Conservation (phyloP, 2,329 filamentous ascomycete genomes). For the Chalaropsis thielavioides region DNA sequence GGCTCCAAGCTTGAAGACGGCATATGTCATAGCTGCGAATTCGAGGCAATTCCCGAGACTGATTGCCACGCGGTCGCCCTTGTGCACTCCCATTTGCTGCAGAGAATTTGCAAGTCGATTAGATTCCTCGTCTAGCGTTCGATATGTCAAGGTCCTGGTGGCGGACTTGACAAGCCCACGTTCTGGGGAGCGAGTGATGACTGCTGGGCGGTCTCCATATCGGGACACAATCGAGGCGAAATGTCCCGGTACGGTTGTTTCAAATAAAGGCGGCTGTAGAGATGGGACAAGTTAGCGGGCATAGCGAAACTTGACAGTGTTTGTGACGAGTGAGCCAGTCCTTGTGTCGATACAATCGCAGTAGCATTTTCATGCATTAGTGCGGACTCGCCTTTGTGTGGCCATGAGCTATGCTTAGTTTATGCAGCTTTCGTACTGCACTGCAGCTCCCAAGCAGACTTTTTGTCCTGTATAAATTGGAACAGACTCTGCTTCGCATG, state of each 20-base stretch:
- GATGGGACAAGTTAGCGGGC: background rate
- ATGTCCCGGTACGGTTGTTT: constrained; percentile 56
- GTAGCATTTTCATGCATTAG: background rate
- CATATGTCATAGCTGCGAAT: constrained; percentile 74
- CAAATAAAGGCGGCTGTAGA: constrained; percentile 47
- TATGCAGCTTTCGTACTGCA: background rate
- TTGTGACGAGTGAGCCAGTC: background rate
- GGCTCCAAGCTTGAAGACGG: constrained; percentile 85
- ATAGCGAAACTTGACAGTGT: background rate
- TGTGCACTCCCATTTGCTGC: constrained; percentile 53
- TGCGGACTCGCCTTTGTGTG: constrained; percentile 4
- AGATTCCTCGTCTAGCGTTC: constrained; percentile 57
- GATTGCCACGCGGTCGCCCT: constrained; percentile 73
- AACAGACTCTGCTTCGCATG: background rate
- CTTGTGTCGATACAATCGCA: background rate
- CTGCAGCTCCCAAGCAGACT: background rate
- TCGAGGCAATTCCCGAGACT: constrained; percentile 76
- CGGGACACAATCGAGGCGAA: constrained; percentile 50
- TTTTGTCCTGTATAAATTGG: background rate
- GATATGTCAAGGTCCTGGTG: constrained; percentile 59
- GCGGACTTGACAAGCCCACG: constrained; percentile 23
- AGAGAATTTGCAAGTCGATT: constrained; percentile 62
- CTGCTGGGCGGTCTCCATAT: constrained; percentile 49
- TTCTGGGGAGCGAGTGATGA: constrained; percentile 36
- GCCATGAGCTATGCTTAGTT: constrained; percentile 12